phyloP scores from a whole-genome alignment of 768 basidiomycete species.

The Boletus sensibilis region DNA sequence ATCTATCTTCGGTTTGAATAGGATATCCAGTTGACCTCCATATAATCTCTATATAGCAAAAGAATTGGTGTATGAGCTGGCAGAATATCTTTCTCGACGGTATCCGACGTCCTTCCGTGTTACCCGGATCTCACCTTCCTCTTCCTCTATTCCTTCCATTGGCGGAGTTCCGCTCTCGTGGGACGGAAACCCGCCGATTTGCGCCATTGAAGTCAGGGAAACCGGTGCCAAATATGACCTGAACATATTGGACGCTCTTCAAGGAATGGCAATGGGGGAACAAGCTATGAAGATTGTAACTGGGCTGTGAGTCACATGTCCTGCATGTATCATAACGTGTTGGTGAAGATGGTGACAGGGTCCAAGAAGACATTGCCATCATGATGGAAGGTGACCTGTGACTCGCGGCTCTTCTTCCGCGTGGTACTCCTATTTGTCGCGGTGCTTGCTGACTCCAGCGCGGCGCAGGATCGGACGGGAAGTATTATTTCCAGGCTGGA shows the following conservation, averaged over 20 bases:
- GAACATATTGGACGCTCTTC: slow-evolving; percentile 28
- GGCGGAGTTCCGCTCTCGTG: slow-evolving; percentile 34
- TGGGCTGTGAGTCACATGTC: slow-evolving; percentile 48
- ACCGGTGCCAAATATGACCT: slow-evolving; percentile 50
- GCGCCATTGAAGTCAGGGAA: slow-evolving; percentile 50
- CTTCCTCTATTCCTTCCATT: slow-evolving; percentile 15
- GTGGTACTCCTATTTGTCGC: slow-evolving; percentile 12
- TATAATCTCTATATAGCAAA: slow-evolving; percentile 43
- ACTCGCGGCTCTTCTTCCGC: slow-evolving; percentile 7
- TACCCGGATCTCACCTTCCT: slow-evolving; percentile 33
- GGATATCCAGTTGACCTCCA: not conserved
- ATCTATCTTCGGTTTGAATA: not conserved
- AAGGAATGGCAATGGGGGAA: slow-evolving; percentile 33
- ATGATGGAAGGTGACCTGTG: slow-evolving; percentile 57
- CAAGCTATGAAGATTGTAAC: slow-evolving; percentile 62
- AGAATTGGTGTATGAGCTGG: slow-evolving; percentile 66
- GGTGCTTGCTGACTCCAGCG: slow-evolving; percentile 18
- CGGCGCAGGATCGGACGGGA: slow-evolving; percentile 57
- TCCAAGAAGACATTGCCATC: slow-evolving; percentile 57
- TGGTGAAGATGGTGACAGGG: slow-evolving; percentile 31
- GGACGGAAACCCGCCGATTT: slow-evolving; percentile 48
- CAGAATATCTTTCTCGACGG: slow-evolving; percentile 62
- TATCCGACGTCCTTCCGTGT: slow-evolving; percentile 59
- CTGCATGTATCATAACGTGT: not conserved
- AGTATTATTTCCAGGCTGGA: slow-evolving; percentile 74